Evolutionary conservation across 805 yeast species (phyloP).

Genomic region (Candida namnaoensis): DNA sequence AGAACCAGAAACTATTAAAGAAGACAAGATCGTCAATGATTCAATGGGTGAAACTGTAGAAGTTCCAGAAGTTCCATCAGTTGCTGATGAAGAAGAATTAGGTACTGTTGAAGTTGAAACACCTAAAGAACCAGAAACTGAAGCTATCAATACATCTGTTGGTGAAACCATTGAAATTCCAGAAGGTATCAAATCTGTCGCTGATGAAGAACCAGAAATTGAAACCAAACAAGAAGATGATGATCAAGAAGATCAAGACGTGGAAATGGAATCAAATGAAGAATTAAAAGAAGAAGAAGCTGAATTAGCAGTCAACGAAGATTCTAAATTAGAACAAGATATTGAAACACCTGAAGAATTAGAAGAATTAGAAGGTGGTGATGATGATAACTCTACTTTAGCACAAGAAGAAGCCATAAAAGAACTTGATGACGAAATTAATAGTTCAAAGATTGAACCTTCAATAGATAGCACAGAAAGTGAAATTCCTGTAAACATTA

Average conservation of each 20-base stretch:
- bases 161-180: slow-evolving; percentile 1
- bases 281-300: slow-evolving; percentile 1
- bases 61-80: background rate
- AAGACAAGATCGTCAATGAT: background rate
- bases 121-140: slow-evolving; percentile 7
- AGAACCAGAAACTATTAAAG: no score
- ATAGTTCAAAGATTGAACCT: background rate
- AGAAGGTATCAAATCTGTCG: background rate
- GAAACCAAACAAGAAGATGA: slow-evolving; percentile 6
- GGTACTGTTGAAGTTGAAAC: slow-evolving; percentile 4
- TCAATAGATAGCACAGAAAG: background rate
- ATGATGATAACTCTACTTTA: background rate
- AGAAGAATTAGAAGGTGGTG: background rate
- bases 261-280: slow-evolving; percentile 2
- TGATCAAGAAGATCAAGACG: background rate
- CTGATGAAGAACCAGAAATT: slow-evolving; percentile 1
- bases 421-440: slow-evolving; percentile 4
- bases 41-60: background rate
- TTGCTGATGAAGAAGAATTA: slow-evolving; percentile 7
- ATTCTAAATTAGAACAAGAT: slow-evolving; percentile 1
- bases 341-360: background rate
- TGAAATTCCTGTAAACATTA: background rate
- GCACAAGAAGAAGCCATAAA: slow-evolving; percentile 3
- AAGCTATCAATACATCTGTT: background rate
- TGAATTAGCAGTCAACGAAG: background rate